These are phyloP conservation scores for Quercus bicolor DNA, from an alignment of 306 rosid genomes.

Conservation along the genomic window DNA sequence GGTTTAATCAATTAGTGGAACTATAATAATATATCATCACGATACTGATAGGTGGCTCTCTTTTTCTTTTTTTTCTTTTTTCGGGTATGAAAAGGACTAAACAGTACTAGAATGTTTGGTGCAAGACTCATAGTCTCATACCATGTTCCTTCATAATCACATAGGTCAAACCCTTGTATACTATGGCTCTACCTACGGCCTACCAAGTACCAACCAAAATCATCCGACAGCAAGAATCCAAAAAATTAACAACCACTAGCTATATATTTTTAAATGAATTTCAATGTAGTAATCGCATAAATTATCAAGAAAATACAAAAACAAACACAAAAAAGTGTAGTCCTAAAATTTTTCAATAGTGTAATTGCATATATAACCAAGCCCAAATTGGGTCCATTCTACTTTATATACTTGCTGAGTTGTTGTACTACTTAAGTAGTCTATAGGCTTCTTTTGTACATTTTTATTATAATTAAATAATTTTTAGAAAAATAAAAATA, in stretches of 20 bases:
- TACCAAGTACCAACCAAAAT: constrained; percentile 87
- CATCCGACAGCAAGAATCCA: constrained; percentile 7
- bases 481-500: too few relatives aligned
- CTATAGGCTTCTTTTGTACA: too few relatives aligned
- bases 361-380: constrained; percentile 31
- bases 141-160: constrained; percentile 79
- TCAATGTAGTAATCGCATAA: constrained; percentile 20
- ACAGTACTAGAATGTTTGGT: not conserved
- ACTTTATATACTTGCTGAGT: too few relatives aligned
- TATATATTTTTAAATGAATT: not conserved
- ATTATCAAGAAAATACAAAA: too few relatives aligned
- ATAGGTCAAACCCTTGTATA: constrained; percentile 73
- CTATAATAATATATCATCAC: not conserved
- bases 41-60: too few relatives aligned
- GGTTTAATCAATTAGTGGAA: too few relatives aligned
- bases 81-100: not conserved
- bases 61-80: not conserved
- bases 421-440: too few relatives aligned
- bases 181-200: constrained; percentile 83
- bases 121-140: not conserved
- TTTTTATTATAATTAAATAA: too few relatives aligned
- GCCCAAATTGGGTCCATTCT: constrained; percentile 19
- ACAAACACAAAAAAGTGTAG: too few relatives aligned
- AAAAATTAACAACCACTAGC: not conserved
- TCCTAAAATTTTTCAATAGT: too few relatives aligned